Base-by-base conservation (phyloP, 148 eudicot genomes). In the Persicaria tinctoria region DNA sequence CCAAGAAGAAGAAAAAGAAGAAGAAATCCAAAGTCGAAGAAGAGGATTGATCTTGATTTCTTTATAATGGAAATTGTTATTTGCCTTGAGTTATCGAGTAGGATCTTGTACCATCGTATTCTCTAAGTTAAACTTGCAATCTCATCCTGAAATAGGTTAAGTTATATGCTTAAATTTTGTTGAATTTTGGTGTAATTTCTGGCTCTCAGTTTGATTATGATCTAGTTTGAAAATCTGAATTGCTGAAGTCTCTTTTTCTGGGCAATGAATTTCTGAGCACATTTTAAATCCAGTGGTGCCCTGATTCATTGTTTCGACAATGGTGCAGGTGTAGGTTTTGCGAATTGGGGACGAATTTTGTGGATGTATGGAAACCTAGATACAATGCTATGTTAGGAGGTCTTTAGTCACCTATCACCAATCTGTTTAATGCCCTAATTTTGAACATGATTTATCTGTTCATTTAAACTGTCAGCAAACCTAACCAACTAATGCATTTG, bases 1-100 rank as follows among this genome's bases (percentile, higher is more conserved):
- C 72, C 45, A 68, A 68, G 74, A 64, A 76, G n/a, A 72, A 45
- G 63, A 91, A 91, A 74, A 91, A 89, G 91, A 86, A 84, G 76
- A 78, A 87, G 89, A 89, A 89, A 83, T 83, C 89, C 7, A 84
- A 62, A 73, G 79, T 27, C 18, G 82, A 84, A 71, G 82, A 78
- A 16, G 44, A 51, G 45, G 79, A 76, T 9, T 76, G 68, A 56
- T 57, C 79, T 66, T 18, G 7, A 51, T 11, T 38, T 64, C 46
- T 64, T 64, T 46, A 48, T 41, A 6, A 12, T 53, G 56, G 16
- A 14, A 3, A 12, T 13, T 2, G 62, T 72, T 6, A 13, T 46
- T 17, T 6, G 13, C 1, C n/a, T 14, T 23, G 7, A 5, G 13
- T 41, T 38, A 68, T 20, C 53, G 5, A 46, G 23, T 73, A 51